These are phyloP conservation scores for Anthracocystis walkeri DNA, from an alignment of 1,284 basidiomycete species.

Conservation along the genomic window DNA sequence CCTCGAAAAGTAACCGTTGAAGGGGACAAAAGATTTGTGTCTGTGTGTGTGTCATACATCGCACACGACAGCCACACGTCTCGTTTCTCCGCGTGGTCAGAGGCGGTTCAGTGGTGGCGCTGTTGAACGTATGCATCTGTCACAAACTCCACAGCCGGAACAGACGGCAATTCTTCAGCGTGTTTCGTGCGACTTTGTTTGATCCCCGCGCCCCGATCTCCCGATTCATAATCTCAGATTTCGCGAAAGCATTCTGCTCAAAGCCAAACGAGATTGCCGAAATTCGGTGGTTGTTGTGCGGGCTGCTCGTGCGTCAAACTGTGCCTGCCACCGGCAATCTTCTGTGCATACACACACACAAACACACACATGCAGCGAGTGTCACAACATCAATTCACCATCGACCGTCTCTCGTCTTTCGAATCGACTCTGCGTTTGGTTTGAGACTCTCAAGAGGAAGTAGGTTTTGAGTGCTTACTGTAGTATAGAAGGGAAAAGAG, in stretches of 20 bases:
- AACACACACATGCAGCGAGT: too few species aligned
- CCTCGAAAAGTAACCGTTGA: too few species aligned
- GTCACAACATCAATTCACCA: too few species aligned
- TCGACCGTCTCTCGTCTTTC: too few species aligned
- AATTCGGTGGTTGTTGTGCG: not conserved
- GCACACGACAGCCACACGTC: constrained; percentile 7
- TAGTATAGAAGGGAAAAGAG: too few species aligned
- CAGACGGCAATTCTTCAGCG: constrained; percentile 3
- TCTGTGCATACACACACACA: too few species aligned
- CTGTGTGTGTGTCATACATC: too few species aligned
- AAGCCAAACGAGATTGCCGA: constrained; percentile 7
- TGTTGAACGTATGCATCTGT: constrained; percentile 9
- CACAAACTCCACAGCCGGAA: constrained; percentile 19
- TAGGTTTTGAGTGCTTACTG: too few species aligned
- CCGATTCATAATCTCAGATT: not conserved
- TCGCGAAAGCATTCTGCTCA: not conserved
- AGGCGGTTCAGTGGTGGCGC: not conserved
- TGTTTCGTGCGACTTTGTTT: constrained; percentile 19
- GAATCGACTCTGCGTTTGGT: too few species aligned
- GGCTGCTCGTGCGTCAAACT: too few species aligned
- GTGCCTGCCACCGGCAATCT: constrained; percentile 4
- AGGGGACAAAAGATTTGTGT: too few species aligned
- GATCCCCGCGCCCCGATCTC: constrained; percentile 1
- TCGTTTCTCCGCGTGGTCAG: not conserved
- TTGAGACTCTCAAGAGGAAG: too few species aligned